Evolutionary conservation across 192 early-diverging fungal genomes (phyloP), one percentile per base, ranked within the genome.

Genomic region (Coemansia reversa): DNA sequence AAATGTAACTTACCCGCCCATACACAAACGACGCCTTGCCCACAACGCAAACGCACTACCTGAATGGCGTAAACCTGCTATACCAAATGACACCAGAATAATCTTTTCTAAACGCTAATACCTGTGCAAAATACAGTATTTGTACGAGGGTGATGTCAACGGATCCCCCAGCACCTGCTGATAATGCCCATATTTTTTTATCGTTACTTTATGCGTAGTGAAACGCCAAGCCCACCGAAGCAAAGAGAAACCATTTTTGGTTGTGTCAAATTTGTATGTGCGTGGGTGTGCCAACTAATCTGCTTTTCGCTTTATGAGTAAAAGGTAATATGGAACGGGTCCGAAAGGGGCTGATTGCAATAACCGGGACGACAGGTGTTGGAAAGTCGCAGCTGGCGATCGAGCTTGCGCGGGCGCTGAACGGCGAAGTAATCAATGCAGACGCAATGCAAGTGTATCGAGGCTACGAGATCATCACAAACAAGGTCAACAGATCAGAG

Each of bases 401-500:
- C 29, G 89, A 97, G 65, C 69, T 99, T 23, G 90, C 93, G 4
- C 84, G 92, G 39, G 85, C 86, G 7, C 55, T 97, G 5, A 66
- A 85, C 45, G 95, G 94, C 23, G 93, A 98, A 63, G 84, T 96
- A 42, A 93, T 99, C 66, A 97, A 97, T 71, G 92, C 90, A 1
- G 97, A 99, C 67, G 90, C 97, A 7, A 86, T 99, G 81, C 97
- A 99, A 85, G 92, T 98, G 6, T 98, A 98, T 74, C 79, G 86
- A 63, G 94, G 92, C 18, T 83, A 97, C 58, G 91, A 94, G 65
- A 91, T 96, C 27, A 89, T 94, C 18, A 98, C 97, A 25, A 99
- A 99, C 85, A 98, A 99, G 72, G 91, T 93, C 51, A 84, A 91
- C 0, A 35, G 65, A 0, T 74, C 83, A 2, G 97, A 99, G 55